phyloP scores from a whole-genome alignment of 306 rosid species.

The Begonia peltatifolia region DNA sequence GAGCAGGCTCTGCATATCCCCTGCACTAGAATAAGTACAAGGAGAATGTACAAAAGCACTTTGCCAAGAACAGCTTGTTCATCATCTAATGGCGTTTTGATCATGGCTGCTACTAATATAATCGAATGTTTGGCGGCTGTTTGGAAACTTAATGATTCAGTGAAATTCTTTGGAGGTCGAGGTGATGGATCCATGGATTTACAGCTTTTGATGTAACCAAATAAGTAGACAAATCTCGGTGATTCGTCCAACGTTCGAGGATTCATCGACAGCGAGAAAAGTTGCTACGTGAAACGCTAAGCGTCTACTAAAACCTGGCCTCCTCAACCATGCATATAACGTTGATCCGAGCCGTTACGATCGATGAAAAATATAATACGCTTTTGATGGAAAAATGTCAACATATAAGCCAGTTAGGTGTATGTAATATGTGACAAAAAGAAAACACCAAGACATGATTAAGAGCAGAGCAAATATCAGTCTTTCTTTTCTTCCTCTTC shows the following conservation, averaged over 20 bases:
- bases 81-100: no score
- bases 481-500: constrained; percentile 7
- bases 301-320: background rate
- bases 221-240: no score
- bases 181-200: no score
- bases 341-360: background rate
- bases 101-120: no score
- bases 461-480: constrained; percentile 2
- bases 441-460: constrained; percentile 17
- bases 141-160: no score
- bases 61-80: no score
- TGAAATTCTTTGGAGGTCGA: no score
- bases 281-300: background rate
- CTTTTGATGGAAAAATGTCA: background rate
- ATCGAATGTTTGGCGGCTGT: no score
- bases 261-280: background rate
- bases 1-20: no score
- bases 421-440: constrained; percentile 8
- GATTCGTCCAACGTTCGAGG: background rate
- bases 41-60: no score
- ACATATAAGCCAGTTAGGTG: background rate
- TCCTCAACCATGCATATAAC: background rate
- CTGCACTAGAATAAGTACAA: no score
- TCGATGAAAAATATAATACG: background rate
- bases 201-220: no score